Conservation (phyloP, 441 rosid genomes). For the Corymbia calophylla region DNA sequence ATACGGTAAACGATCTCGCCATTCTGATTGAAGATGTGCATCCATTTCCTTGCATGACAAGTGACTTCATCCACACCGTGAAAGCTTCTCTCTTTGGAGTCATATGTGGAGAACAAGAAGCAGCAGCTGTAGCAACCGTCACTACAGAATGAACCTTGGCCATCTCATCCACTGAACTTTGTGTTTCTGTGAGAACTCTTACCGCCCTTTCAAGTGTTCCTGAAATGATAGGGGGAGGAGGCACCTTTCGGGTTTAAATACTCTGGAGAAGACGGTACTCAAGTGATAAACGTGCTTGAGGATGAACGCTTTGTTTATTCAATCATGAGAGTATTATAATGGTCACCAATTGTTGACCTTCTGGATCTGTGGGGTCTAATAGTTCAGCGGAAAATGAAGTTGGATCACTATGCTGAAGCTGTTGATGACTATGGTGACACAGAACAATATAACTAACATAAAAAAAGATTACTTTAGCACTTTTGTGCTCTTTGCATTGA, state of each 20-base stretch:
- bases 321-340: neutral
- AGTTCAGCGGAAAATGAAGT: neutral
- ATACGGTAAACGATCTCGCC: slow-evolving; percentile 63
- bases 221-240: neutral
- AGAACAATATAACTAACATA: neutral
- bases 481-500: neutral
- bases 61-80: slow-evolving; percentile 88
- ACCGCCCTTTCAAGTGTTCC: neutral
- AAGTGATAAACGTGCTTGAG: neutral
- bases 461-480: neutral
- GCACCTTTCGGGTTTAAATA: neutral
- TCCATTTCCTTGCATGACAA: slow-evolving; percentile 64
- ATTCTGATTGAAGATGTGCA: slow-evolving; percentile 63
- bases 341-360: neutral
- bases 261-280: neutral
- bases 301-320: neutral
- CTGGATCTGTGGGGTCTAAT: neutral
- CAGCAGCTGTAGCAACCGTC: neutral
- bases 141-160: slow-evolving; percentile 16
- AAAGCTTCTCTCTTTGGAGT: slow-evolving; percentile 40
- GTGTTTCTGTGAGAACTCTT: neutral
- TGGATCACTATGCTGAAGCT: neutral
- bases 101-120: slow-evolving; percentile 15
- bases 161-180: neutral
- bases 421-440: neutral